These are phyloP conservation scores for Geosmithia morbida DNA, from an alignment of 2,329 filamentous ascomycete genomes.

Conservation along the genomic window DNA sequence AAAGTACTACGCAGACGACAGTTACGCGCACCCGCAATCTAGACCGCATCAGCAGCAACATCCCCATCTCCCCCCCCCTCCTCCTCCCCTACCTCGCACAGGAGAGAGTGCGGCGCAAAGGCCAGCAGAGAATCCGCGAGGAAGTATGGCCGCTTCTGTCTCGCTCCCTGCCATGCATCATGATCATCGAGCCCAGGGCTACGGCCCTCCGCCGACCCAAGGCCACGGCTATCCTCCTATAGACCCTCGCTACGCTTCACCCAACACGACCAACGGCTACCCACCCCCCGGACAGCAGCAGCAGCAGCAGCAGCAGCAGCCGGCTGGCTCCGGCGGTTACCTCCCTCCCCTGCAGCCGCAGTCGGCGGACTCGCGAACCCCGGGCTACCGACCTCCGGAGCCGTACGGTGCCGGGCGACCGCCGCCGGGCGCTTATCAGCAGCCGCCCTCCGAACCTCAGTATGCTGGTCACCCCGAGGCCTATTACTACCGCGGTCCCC, in stretches of 20 bases:
- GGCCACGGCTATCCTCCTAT: conserved; percentile 16
- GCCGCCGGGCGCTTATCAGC: conserved; percentile 13
- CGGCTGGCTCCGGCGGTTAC: conserved; percentile 10
- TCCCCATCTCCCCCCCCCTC: conserved; percentile 8
- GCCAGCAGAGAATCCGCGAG: conserved; percentile 12
- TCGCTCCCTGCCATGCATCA: conserved; percentile 36
- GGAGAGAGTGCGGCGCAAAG: conserved; percentile 19
- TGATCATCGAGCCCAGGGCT: conserved; percentile 22
- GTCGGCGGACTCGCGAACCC: conserved; percentile 13
- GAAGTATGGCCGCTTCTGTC: conserved; percentile 27
- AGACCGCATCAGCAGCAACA: conserved; percentile 7
- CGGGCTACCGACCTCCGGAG: conserved; percentile 23
- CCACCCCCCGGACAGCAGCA: conserved; percentile 19
- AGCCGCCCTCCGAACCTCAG: conserved; percentile 11
- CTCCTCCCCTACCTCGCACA: conserved; percentile 13
- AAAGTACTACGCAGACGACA: conserved; percentile 23
- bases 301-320: conserved; percentile 1
- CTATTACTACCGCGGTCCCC: conserved; percentile 18
- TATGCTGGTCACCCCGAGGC: conserved; percentile 15
- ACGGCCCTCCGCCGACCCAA: conserved; percentile 16
- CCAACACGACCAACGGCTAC: conserved; percentile 30
- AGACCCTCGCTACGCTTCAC: conserved; percentile 26
- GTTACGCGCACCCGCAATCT: conserved; percentile 14
- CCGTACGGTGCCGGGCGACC: conserved; percentile 21
- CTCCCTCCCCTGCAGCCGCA: conserved; percentile 23